Evolutionary conservation across 2,329 filamentous ascomycete species (phyloP), one percentile per base, ranked within the genome.

Genomic region (Sporothrix sp.): DNA sequence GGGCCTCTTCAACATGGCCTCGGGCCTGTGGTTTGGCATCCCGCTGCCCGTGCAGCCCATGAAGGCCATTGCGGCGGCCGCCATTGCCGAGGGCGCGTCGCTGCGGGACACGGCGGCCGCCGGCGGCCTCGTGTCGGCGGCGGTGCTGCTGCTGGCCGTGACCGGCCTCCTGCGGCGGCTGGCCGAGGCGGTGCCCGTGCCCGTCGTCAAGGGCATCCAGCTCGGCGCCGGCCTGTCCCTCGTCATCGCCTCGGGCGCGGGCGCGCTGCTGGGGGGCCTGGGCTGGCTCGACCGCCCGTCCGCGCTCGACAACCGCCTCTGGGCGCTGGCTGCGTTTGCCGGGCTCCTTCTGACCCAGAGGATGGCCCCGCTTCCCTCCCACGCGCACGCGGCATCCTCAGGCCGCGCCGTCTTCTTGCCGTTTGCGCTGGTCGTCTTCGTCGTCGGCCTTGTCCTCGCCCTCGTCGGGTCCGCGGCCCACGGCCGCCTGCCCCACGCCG

Each of bases 181-280:
- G 47, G 82, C 85, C 8, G 68, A 72, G n/a, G 72, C 82, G 13
- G 84, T 94, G 8, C 91, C 91, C 0, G 79, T 90, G 13, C 87
- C 90, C 0, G 85, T 97, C 0, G 83, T 97, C 48, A 95, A 95
- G 63, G 91, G 91, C 27, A 96, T 97, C 57, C 93, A 97, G 67
- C 80, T 96, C 43, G 91, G 91, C 33, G 91, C 91, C 4, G 91
- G 91, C 1, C 71, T 97, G 43, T 88, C 85, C 14, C 75, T 97
- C 14, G 78, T 89, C 49, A 75, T 95, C 52, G 85, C 86, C 11
- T 87, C 88, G 7, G 88, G 87, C 3, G 72, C 75, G 0, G 72
- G 74, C 0, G 76, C 72, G 42, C 74, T 94, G 52, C 72, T 93
- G 11, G 71, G 75, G 16, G 79, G 80, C 2, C 71, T 95, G 4